phyloP scores from a whole-genome alignment of 495 filamentous ascomycete species.

The Penicillium riverlandense region DNA sequence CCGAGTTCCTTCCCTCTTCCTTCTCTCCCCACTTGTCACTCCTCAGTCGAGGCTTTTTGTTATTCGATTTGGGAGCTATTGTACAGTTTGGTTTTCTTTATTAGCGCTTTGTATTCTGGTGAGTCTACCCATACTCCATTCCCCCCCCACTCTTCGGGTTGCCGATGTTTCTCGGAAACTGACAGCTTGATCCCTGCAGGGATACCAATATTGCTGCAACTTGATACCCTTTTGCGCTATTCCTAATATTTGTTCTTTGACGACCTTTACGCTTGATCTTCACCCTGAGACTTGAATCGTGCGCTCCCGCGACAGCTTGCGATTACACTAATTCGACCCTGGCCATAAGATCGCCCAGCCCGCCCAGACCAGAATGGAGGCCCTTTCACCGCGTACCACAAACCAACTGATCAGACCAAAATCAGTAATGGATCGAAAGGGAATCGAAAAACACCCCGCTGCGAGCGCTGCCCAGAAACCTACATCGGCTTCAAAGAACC shows the following conservation, averaged over 20 bases:
- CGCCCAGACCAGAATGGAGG: constrained; percentile 47
- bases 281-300: constrained; percentile 6
- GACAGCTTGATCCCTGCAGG: constrained; percentile 19
- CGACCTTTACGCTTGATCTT: constrained; percentile 13
- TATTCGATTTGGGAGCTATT: constrained; percentile 11
- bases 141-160: constrained; percentile 6
- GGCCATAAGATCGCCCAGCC: constrained; percentile 1
- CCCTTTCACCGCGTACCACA: constrained; percentile 63
- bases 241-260: constrained; percentile 8
- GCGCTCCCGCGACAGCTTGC: constrained; percentile 5
- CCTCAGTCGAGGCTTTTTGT: constrained; percentile 8
- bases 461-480: constrained; percentile 34
- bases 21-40: constrained; percentile 12
- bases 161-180: constrained; percentile 11
- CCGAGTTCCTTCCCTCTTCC: constrained; percentile 16
- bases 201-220: constrained; percentile 19
- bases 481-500: constrained; percentile 41
- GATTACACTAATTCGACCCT: constrained; percentile 14
- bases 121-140: neutral
- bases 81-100: constrained; percentile 20
- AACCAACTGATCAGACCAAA: constrained; percentile 50
- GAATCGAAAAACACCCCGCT: constrained; percentile 48
- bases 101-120: constrained; percentile 27
- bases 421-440: constrained; percentile 33
- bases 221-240: constrained; percentile 18